These are phyloP conservation scores for Peronospora tabacina DNA, from an alignment of 352 stramenopile genomes.

Conservation along the genomic window DNA sequence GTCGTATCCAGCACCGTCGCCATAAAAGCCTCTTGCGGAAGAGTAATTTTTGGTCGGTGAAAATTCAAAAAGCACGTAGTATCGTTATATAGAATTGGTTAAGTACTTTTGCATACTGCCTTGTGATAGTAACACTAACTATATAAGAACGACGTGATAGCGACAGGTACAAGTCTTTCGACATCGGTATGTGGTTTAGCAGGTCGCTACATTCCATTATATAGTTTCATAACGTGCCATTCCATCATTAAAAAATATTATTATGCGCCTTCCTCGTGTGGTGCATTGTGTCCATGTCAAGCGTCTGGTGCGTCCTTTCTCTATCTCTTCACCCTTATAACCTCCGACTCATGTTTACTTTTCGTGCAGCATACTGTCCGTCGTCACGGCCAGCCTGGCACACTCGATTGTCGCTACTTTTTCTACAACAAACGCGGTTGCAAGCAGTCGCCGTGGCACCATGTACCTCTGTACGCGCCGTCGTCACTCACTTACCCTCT, in stretches of 20 bases:
- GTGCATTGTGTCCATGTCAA: conserved; percentile 14
- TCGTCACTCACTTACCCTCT: conserved; percentile 27
- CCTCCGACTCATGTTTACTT: not conserved
- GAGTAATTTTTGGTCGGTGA: conserved; percentile 11
- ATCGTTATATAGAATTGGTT: no score
- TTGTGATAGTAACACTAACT: no score
- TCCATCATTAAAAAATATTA: not conserved
- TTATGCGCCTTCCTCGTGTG: conserved; percentile 1
- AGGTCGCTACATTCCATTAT: conserved; percentile 5
- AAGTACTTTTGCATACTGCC: no score
- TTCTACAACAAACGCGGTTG: conserved; percentile 65
- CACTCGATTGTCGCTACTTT: conserved; percentile 75
- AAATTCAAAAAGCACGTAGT: conserved; percentile 18
- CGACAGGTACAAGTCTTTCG: no score
- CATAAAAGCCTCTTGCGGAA: conserved; percentile 9
- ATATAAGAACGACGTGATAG: no score
- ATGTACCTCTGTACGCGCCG: conserved; percentile 81
- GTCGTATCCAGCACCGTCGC: conserved; percentile 34
- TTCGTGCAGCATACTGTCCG: conserved; percentile 55
- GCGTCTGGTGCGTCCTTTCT: conserved; percentile 3
- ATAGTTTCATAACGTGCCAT: not conserved
- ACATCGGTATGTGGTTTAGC: not conserved
- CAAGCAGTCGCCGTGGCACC: conserved; percentile 89
- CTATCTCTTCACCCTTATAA: not conserved
- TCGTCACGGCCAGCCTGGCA: conserved; percentile 48